Evolutionary conservation across 805 yeast species (phyloP).

Genomic region (Saccharomycopsis sp.): DNA sequence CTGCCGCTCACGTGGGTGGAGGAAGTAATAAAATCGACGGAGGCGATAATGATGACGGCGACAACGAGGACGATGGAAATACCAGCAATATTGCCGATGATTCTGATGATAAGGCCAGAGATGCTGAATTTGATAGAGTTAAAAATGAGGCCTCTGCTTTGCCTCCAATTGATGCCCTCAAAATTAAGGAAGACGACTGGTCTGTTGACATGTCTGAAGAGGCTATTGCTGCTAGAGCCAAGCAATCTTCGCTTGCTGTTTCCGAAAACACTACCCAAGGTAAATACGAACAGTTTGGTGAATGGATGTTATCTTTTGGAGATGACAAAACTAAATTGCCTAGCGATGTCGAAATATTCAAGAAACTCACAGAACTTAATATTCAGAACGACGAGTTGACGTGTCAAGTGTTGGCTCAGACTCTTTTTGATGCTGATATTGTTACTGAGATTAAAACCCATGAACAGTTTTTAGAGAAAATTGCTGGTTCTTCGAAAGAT

Average conservation of each 20-base stretch:
- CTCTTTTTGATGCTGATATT: constrained; percentile 73
- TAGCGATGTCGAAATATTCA: constrained; percentile 84
- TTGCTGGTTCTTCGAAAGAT: constrained; percentile 50
- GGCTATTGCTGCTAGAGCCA: constrained; percentile 21
- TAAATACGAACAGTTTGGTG: constrained; percentile 29
- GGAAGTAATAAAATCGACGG: constrained; percentile 2
- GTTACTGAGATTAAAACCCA: constrained; percentile 54
- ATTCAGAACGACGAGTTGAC: constrained; percentile 68
- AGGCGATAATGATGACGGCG: constrained; percentile 4
- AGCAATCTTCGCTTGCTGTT: constrained; percentile 42
- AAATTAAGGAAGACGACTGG: constrained; percentile 20
- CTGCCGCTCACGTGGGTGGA: constrained; percentile 39
- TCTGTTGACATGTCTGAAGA: constrained; percentile 22
- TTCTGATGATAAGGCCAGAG: constrained; percentile 41
- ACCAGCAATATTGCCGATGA: constrained; percentile 32
- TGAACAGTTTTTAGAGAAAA: constrained; percentile 74
- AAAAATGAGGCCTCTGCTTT: constrained; percentile 35
- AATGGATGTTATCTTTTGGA: constrained; percentile 30
- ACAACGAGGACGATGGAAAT: constrained; percentile 5
- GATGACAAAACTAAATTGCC: constrained; percentile 58
- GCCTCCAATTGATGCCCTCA: neutral
- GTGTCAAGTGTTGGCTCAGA: constrained; percentile 88
- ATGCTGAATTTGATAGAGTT: constrained; percentile 35
- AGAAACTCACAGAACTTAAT: constrained; percentile 76
- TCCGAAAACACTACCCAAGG: constrained; percentile 64